Base-by-base conservation (phyloP, 2,329 filamentous ascomycete species). In the Aspergillus glaucus region DNA sequence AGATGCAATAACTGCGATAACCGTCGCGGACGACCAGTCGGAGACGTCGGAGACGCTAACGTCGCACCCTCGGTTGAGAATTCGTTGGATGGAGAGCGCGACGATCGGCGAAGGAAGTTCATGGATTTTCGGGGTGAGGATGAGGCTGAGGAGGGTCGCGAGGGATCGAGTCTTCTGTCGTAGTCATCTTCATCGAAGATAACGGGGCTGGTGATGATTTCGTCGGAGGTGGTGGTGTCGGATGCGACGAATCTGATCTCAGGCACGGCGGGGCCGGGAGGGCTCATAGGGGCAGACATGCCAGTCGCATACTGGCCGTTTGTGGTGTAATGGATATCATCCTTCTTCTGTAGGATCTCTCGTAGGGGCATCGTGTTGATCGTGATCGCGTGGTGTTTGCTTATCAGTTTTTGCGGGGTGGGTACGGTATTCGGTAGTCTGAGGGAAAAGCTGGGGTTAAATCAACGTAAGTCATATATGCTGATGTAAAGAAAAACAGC, bases 171-270 rank as follows among this genome's bases (percentile, higher is more conserved):
- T 42, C 37, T 53, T 19, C 37, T 40, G 28, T 37, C 28, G 49
- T 45, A 10, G 47, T 55, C 56, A 59, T 77, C 76, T 49, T 73
- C 75, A 12, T 71, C 70, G 56, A 77, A 77, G 46, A 66, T 65
- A 6, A 89, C 86, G 9, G 88, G 87, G 48, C 82, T 76, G 10
- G 17, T 15, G 65, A 95, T 88, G 56, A 86, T 74, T 67, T 96
- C 89, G 64, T 90, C 80, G 1, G 85, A 83, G 55, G 83, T 72
- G 1, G 90, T 95, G 1, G 91, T 95, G 63, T 95, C 92, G 55
- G 88, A 86, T 53, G 90, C 85, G 62, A 93, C 79, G 72, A 96
- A 89, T 54, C 79, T 88, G 73, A 96, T 89, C 58, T 87, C 83
- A 49, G 86, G 84, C 1, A 75, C 55, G 64, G 26, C 26, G 7